phyloP scores from a whole-genome alignment of 2,329 filamentous ascomycete species.

The Apiospora kogelbergensis region DNA sequence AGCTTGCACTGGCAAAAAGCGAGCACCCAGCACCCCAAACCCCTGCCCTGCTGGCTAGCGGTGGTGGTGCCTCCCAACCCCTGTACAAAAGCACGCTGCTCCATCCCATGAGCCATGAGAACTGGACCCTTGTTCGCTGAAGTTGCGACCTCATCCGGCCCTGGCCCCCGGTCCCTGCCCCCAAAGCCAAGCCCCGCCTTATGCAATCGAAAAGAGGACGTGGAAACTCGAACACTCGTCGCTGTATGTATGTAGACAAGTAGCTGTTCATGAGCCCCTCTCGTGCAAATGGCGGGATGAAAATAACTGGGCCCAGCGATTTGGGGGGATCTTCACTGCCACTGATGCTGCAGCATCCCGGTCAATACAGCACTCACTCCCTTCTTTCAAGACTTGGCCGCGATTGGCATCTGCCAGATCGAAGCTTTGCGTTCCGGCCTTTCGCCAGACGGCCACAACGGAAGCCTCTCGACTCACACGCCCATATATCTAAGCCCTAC shows the following conservation, averaged over 20 bases:
- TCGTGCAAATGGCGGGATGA: not conserved
- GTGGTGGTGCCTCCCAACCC: not conserved
- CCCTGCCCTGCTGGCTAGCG: no score
- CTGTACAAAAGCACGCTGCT: not conserved
- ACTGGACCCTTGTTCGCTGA: not conserved
- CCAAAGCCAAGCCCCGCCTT: not conserved
- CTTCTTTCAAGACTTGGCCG: not conserved
- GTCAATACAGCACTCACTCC: not conserved
- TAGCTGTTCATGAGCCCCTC: not conserved
- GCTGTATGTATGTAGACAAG: no score
- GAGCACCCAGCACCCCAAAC: not conserved
- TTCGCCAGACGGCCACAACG: no score
- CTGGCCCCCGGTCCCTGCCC: not conserved
- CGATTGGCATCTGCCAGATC: no score
- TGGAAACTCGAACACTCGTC: not conserved
- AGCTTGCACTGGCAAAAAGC: not conserved
- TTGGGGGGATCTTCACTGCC: not conserved
- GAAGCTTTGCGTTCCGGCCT: no score
- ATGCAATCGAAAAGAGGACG: not conserved
- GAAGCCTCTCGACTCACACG: no score
- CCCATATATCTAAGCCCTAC: no score
- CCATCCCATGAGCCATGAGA: not conserved
- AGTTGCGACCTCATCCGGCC: not conserved
- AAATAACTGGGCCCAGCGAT: not conserved
- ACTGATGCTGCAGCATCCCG: not conserved